These are phyloP conservation scores for Hyaloscypha finlandica DNA, from an alignment of 495 filamentous ascomycete genomes.

Conservation along the genomic window DNA sequence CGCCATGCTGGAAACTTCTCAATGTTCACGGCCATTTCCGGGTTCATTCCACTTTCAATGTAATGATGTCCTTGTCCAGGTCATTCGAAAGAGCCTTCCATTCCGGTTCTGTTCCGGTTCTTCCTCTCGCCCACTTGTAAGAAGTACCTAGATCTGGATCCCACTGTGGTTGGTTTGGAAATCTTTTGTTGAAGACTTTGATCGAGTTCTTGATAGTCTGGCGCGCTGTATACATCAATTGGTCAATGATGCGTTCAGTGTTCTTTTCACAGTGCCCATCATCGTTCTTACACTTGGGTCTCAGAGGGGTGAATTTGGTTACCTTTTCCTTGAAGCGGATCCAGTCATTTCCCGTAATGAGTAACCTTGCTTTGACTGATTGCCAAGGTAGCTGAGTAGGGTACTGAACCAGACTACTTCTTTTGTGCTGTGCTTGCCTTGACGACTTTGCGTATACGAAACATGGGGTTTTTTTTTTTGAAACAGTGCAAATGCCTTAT, in stretches of 20 bases:
- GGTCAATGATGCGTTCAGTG: conserved; percentile 67
- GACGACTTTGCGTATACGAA: conserved; percentile 52
- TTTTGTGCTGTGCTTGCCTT: conserved; percentile 54
- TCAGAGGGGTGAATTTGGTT: conserved; percentile 43
- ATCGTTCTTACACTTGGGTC: conserved; percentile 37
- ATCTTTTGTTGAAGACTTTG: conserved; percentile 44
- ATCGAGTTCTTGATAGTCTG: conserved; percentile 52
- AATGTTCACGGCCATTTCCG: conserved; percentile 24
- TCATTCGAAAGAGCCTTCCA: conserved; percentile 34
- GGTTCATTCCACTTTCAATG: conserved; percentile 38
- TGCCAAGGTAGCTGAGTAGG: conserved; percentile 78
- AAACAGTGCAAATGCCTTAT: conserved; percentile 74
- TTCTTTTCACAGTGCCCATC: conserved; percentile 33
- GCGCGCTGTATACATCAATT: conserved; percentile 66
- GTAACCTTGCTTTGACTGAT: conserved; percentile 77
- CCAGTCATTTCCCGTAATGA: conserved; percentile 56
- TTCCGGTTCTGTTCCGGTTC: conserved; percentile 36
- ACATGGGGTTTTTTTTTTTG: conserved; percentile 73
- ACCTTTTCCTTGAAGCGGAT: conserved; percentile 30
- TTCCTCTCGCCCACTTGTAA: conserved; percentile 40
- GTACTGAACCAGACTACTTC: conserved; percentile 61
- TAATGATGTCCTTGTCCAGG: conserved; percentile 40
- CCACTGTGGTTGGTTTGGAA: conserved; percentile 36
- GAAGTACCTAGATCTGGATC: conserved; percentile 54
- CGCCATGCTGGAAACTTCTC: not conserved